Percentiles rank a stretch among this genome's conserved stretches.
Conservation (phyloP, 2,329 filamentous ascomycete species). For the Colletotrichum navitas region DNA sequence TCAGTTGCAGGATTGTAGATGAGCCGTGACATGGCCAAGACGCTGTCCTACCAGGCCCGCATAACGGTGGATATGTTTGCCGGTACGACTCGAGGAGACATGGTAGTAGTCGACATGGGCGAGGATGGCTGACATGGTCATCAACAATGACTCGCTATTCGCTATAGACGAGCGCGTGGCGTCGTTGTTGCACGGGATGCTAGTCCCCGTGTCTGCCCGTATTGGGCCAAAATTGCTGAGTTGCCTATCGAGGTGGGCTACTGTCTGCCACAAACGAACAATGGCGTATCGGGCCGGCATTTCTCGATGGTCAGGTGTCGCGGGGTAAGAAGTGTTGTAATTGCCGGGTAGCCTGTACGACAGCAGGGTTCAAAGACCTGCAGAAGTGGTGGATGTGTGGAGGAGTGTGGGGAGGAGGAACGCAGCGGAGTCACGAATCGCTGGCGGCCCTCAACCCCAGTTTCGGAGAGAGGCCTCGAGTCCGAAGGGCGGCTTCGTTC, state of each 20-base stretch:
- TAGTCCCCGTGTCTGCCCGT: slow-evolving; percentile 27
- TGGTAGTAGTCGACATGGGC: no score
- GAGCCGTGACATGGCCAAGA: not conserved
- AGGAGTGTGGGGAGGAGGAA: slow-evolving; percentile 39
- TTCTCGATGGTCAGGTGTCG: slow-evolving; percentile 41
- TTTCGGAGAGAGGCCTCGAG: slow-evolving; percentile 21
- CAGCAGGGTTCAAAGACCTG: slow-evolving; percentile 34
- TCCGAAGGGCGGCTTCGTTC: slow-evolving; percentile 26
- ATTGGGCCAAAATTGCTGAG: slow-evolving; percentile 16
- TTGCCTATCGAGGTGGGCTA: not conserved
- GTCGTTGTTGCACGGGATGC: slow-evolving; percentile 23
- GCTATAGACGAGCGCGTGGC: slow-evolving; percentile 34
- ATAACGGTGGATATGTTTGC: not conserved
- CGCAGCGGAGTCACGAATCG: slow-evolving; percentile 29
- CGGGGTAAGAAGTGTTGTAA: slow-evolving; percentile 25
- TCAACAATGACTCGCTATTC: slow-evolving; percentile 34
- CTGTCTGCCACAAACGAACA: slow-evolving; percentile 1
- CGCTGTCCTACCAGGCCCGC: not conserved
- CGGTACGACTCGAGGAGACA: not conserved
- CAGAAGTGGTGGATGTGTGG: slow-evolving; percentile 38
- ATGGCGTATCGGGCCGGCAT: slow-evolving; percentile 38
- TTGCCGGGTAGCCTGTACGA: slow-evolving; percentile 22
- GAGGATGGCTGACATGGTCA: slow-evolving; percentile 12
- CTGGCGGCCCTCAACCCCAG: slow-evolving; percentile 22
- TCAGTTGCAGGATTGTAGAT: not conserved